Conservation (phyloP, 768 basidiomycete species). For the Boletales sp. region DNA sequence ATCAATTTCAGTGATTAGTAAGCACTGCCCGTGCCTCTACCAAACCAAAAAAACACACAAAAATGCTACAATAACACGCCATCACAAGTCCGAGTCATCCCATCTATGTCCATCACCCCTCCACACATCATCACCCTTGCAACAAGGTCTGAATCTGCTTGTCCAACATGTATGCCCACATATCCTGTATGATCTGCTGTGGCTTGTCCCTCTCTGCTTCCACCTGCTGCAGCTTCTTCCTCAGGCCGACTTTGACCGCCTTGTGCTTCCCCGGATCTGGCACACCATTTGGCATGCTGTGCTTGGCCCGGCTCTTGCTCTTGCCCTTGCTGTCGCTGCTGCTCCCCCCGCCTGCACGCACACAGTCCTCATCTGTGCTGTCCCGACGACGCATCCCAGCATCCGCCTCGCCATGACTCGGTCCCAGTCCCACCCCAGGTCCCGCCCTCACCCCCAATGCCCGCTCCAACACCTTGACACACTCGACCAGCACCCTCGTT, state of each 20-base stretch:
- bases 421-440: not conserved
- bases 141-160: not conserved
- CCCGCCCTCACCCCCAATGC: slow-evolving; percentile 2
- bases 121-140: too few relatives aligned
- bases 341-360: not conserved
- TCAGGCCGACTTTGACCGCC: slow-evolving; percentile 6
- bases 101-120: too few relatives aligned
- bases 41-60: too few relatives aligned
- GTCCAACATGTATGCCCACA: slow-evolving; percentile 18
- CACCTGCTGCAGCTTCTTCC: slow-evolving; percentile 8
- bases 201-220: slow-evolving; percentile 22
- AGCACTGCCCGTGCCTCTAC: too few relatives aligned
- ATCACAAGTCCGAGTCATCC: too few relatives aligned
- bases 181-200: slow-evolving; percentile 9
- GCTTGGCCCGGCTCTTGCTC: not conserved
- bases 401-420: too few relatives aligned
- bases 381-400: not conserved
- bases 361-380: too few relatives aligned
- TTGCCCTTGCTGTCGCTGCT: not conserved
- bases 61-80: too few relatives aligned
- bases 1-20: too few relatives aligned
- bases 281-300: too few relatives aligned
- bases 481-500: slow-evolving; percentile 17
- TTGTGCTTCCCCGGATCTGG: not conserved
- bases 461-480: slow-evolving; percentile 23